Base-by-base conservation (phyloP, 176 grass and related monocot genomes). In the Juncus effusus region DNA sequence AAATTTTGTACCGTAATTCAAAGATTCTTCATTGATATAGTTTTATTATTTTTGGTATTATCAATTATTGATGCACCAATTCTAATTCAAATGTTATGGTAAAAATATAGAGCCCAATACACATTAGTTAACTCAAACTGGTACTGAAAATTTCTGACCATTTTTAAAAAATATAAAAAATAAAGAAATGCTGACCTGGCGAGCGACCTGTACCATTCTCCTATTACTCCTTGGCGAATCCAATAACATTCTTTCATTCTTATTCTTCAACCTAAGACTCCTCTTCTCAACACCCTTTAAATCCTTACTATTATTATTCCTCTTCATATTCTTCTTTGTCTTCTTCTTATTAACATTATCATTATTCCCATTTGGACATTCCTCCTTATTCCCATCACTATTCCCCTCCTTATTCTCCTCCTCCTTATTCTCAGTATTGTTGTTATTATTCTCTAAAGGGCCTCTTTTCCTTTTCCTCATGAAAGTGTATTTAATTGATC, bases 401-500 rank as follows among this genome's bases (percentile, higher is more conserved):
- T 41, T 57, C 10, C 7, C 5, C 14, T 67, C 61, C 15, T 59
- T 61, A 19, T 36, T 47, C 41, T 53, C 72, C 9, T 39, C 53
- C 35, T 41, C 60, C 14, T 70, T 56, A 36, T 56, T 75, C 67
- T 81, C 45, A 38, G 62, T 76, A 19, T 79, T 82, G 52, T 74
- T 74, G 35, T 72, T 76, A 35, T 79, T 79, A 63, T 65, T 86
- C 35, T 77, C 71, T 59, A 75, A 50, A 60, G 64, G 73, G 49
- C n/a, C 62, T 42, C 65, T 56, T 65, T 92, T 99, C 59, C 94
- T 81, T 67, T 93, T 99, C 66, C 85, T 93, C 69, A 78, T 90
- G 77, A 96, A 96, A 52, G 93, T 99, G 69, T 89, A 91, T 79
- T 80, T 99, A 61, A 93, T 80, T 39, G 65, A 74, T 69, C 80